Evolutionary conservation across 2,329 filamentous ascomycete genomes (phyloP), one percentile per base, ranked within the genome.

Genomic region (Dactylellina cionopaga): DNA sequence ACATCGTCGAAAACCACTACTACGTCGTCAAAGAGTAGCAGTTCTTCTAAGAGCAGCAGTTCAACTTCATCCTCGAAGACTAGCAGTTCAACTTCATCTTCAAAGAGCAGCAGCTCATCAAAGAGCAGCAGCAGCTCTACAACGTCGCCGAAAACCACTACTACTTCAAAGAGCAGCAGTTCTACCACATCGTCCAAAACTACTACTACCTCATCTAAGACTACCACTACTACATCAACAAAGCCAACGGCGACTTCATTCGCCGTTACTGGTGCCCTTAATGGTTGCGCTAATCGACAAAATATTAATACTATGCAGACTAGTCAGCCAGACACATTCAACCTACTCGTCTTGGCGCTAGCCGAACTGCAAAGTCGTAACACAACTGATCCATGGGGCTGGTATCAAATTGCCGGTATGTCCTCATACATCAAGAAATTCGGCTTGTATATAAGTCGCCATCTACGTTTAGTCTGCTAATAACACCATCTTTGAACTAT

Each of bases 361-460:
- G 22, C 15, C 15, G 17, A 37, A 35, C 35, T 68, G 22, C 33
- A 51, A 1, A 46, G 19, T 10, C 27, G 54, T 13, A 41, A 43
- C 5, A n/a, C 44, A 1, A 44, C 10, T 27, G 43, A 68, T 24
- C 54, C 52, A 15, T 68, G 44, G 54, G 52, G 54, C 54, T 68
- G 35, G n/a, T 68, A 46, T 37, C 63, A 68, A 19, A n/a, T 68
- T n/a, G 33, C 63, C 15, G 63, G 58, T 63, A 63, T 13, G 17
- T 46, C 10, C n/a, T n/a, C n/a, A n/a, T n/a, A n/a, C n/a, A n/a
- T n/a, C n/a, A n/a, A n/a, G n/a, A n/a, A n/a, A n/a, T n/a, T n/a
- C n/a, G n/a, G n/a, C n/a, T n/a, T n/a, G n/a, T n/a, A n/a, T n/a
- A n/a, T n/a, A n/a, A n/a, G n/a, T n/a, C n/a, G n/a, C n/a, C n/a